Evolutionary conservation across 1,284 basidiomycete species (phyloP).

Genomic region (Cerrena zonata): DNA sequence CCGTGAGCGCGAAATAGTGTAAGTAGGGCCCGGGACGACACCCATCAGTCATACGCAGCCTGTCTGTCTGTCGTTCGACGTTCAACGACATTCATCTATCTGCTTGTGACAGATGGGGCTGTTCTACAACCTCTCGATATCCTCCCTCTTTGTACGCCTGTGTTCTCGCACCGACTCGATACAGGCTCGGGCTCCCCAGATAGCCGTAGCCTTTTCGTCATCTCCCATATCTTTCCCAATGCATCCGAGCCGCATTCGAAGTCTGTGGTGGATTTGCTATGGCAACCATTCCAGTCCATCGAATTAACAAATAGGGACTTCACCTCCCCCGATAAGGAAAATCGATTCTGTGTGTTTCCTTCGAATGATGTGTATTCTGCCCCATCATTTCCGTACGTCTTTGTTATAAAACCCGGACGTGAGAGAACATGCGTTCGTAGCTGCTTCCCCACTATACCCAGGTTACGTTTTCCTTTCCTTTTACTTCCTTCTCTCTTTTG

Average conservation of each 20-base stretch:
- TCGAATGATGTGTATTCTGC: not conserved
- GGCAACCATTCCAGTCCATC: not conserved
- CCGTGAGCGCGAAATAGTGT: no score
- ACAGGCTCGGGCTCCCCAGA: not conserved
- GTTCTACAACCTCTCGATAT: not conserved
- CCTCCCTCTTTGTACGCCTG: not conserved
- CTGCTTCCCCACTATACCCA: constrained; percentile 8
- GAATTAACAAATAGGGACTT: not conserved
- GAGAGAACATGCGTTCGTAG: constrained; percentile 1
- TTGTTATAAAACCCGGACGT: not conserved
- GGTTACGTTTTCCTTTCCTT: constrained; percentile 9
- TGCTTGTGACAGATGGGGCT: not conserved
- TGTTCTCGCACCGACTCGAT: not conserved
- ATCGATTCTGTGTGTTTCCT: not conserved
- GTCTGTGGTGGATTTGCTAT: not conserved
- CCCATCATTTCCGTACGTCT: not conserved
- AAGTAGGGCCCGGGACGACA: not conserved
- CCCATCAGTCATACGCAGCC: not conserved
- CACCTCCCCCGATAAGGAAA: not conserved
- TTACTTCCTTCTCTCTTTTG: constrained; percentile 7
- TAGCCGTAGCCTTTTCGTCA: constrained; percentile 2
- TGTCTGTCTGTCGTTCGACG: no score
- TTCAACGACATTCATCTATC: not conserved
- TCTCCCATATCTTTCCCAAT: not conserved
- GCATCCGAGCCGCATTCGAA: no score